Evolutionary conservation across 2,329 filamentous ascomycete species (phyloP).

Genomic region (Epichloe bromicola): DNA sequence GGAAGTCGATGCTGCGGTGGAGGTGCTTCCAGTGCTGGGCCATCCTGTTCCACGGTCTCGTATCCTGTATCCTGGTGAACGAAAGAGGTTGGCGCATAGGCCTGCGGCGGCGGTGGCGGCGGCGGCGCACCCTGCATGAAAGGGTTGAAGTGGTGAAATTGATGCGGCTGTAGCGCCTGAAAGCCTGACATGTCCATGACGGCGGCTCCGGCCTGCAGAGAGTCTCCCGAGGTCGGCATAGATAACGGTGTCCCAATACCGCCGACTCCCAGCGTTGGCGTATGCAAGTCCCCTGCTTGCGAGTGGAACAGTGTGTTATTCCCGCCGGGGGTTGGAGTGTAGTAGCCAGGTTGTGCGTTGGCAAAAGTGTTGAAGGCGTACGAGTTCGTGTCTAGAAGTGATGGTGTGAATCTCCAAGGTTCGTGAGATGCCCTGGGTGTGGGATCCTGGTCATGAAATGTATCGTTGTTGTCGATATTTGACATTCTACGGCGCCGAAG

Average conservation of each 20-base stretch:
- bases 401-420: conserved; percentile 78
- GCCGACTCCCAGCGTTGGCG: conserved; percentile 60
- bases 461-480: conserved; percentile 15
- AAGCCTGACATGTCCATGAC: conserved; percentile 57
- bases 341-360: conserved; percentile 71
- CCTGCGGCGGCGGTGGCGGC: conserved; percentile 34
- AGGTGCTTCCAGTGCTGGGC: conserved; percentile 50
- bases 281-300: conserved; percentile 78
- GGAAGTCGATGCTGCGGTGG: conserved; percentile 37
- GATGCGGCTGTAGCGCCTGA: conserved; percentile 46
- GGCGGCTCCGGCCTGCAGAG: conserved; percentile 44
- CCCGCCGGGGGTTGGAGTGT: conserved; percentile 74
- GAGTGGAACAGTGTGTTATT: conserved; percentile 70
- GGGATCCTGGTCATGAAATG: conserved; percentile 59
- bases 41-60: conserved; percentile 66
- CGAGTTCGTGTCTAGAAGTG: conserved; percentile 73
- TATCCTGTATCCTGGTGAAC: conserved; percentile 70
- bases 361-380: conserved; percentile 69
- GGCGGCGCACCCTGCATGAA: conserved; percentile 50
- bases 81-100: conserved; percentile 69
- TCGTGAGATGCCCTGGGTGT: conserved; percentile 72
- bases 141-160: conserved; percentile 54
- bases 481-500: conserved; percentile 9
- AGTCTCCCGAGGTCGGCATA: conserved; percentile 55
- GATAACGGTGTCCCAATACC: conserved; percentile 73